Percentiles rank a stretch among this genome's conserved stretches.
Evolutionary conservation across 2,329 filamentous ascomycete genomes (phyloP).

Genomic region (Volutella citrinella): DNA sequence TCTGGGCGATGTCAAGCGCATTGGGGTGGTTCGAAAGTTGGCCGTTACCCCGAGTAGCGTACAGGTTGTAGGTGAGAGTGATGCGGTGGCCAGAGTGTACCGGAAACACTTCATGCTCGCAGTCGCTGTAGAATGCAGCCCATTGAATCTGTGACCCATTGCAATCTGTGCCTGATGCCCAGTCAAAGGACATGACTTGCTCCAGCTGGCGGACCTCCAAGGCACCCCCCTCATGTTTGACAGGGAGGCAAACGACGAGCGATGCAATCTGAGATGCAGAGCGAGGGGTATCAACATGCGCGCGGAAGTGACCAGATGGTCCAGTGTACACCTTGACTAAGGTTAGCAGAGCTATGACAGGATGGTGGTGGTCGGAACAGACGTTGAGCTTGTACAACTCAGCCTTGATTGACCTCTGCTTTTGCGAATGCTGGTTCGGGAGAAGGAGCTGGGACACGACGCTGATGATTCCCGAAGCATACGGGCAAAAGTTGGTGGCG

Average conservation of each 20-base stretch:
- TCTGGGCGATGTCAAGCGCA: background rate
- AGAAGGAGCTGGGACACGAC: constrained; percentile 44
- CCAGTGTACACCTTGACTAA: constrained; percentile 43
- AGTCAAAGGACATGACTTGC: constrained; percentile 37
- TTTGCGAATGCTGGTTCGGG: constrained; percentile 20
- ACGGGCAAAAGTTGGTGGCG: constrained; percentile 47
- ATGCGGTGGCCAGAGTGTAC: too few species aligned
- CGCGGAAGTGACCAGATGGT: constrained; percentile 47
- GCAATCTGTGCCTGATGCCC: constrained; percentile 27
- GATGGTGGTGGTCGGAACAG: constrained; percentile 6
- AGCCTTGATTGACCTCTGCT: constrained; percentile 40
- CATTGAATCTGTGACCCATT: constrained; percentile 30
- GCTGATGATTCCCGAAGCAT: constrained; percentile 48
- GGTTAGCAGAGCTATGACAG: background rate
- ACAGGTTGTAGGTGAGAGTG: too few species aligned
- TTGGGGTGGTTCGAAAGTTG: constrained; percentile 2
- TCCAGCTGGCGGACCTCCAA: constrained; percentile 42
- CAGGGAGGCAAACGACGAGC: constrained; percentile 48
- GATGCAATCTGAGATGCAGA: constrained; percentile 47
- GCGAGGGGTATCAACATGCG: constrained; percentile 52
- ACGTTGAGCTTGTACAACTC: constrained; percentile 58
- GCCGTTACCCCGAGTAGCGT: constrained; percentile 1
- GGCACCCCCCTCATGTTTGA: constrained; percentile 35
- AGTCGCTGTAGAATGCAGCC: constrained; percentile 53
- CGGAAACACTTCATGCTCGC: too few species aligned